phyloP scores from a whole-genome alignment of 202 grass and related monocot species.

The Carex arenaria region DNA sequence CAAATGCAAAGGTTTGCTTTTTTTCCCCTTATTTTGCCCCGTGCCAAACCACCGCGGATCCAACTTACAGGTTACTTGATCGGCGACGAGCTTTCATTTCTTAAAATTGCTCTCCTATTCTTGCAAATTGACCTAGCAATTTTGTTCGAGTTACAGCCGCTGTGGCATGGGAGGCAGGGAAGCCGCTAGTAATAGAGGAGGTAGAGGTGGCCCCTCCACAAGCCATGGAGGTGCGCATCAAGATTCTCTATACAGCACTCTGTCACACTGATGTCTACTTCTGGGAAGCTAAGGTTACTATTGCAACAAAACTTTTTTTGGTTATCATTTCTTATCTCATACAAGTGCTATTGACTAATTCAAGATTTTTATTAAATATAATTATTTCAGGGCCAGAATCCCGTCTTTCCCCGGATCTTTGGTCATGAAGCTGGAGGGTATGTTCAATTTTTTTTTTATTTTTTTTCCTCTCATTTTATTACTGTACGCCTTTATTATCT shows the following conservation, averaged over 20 bases:
- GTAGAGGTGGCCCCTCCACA: constrained; percentile 93
- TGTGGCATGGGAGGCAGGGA: constrained; percentile 81
- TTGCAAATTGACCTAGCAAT: not conserved
- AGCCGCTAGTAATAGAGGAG: constrained; percentile 74
- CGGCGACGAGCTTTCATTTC: no score
- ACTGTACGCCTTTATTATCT: constrained; percentile 7
- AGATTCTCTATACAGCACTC: constrained; percentile 80
- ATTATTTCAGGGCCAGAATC: constrained; percentile 60
- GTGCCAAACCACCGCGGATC: no score
- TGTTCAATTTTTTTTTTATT: constrained; percentile 7
- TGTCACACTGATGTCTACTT: constrained; percentile 95
- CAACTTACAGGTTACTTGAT: not conserved
- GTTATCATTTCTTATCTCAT: not conserved
- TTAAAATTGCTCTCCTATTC: not conserved
- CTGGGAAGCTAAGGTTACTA: constrained; percentile 88
- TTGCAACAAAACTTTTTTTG: not conserved
- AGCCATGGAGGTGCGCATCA: constrained; percentile 82
- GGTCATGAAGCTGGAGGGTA: constrained; percentile 99
- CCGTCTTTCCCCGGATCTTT: constrained; percentile 89
- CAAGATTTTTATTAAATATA: not conserved
- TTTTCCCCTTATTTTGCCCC: not conserved
- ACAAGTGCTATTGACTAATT: constrained; percentile 24
- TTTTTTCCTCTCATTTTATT: not conserved
- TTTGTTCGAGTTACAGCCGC: constrained; percentile 46
- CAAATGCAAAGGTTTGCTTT: constrained; percentile 86